These are phyloP conservation scores for Pseudogymnoascus pannorum DNA, from an alignment of 2,329 filamentous ascomycete species.

Conservation along the genomic window DNA sequence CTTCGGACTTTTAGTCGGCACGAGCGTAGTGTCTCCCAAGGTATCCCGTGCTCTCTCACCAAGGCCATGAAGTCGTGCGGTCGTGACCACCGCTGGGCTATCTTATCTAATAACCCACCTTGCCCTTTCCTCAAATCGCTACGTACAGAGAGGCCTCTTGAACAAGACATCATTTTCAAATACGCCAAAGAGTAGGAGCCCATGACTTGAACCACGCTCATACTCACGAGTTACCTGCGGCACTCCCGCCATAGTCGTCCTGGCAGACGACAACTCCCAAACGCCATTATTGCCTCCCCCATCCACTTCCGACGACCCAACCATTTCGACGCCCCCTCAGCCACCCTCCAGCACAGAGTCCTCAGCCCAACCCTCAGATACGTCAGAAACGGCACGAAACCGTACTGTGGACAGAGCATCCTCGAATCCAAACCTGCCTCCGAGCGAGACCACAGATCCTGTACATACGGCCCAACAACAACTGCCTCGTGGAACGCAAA, in stretches of 20 bases:
- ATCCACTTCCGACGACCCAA: slow-evolving; percentile 61
- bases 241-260: slow-evolving; percentile 54
- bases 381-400: slow-evolving; percentile 20
- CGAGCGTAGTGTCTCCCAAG: slow-evolving; percentile 2
- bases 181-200: background rate
- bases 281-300: slow-evolving; percentile 46
- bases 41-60: slow-evolving; percentile 5
- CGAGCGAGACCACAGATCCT: slow-evolving; percentile 25
- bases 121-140: background rate
- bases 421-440: slow-evolving; percentile 21
- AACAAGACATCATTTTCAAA: background rate
- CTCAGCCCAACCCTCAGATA: slow-evolving; percentile 34
- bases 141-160: background rate
- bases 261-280: slow-evolving; percentile 62
- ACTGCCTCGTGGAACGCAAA: slow-evolving; percentile 29
- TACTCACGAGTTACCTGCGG: slow-evolving; percentile 28
- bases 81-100: background rate
- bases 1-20: slow-evolving; percentile 2
- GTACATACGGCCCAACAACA: slow-evolving; percentile 30
- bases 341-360: slow-evolving; percentile 40
- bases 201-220: slow-evolving; percentile 7
- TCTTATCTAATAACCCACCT: slow-evolving; percentile 3
- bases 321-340: slow-evolving; percentile 46
- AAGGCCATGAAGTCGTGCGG: background rate
- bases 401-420: slow-evolving; percentile 17